Percentiles rank a stretch among this genome's conserved stretches.
Conservation (phyloP, 192 early-diverging fungal species). For the Backusella macrospora region DNA sequence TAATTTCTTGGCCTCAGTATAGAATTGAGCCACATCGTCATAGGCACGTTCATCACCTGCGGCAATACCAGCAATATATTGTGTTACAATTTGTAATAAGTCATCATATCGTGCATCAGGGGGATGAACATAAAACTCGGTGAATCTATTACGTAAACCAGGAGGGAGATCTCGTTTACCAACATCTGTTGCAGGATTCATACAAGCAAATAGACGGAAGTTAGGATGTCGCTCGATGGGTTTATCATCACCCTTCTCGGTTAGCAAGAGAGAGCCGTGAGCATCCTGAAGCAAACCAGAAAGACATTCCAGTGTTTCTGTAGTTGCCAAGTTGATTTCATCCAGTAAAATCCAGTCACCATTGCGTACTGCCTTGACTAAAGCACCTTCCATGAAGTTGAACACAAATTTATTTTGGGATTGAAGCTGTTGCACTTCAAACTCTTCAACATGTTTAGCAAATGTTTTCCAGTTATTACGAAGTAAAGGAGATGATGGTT, state of each 20-base stretch:
- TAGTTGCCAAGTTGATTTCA: constrained; percentile 95
- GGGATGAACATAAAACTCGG: constrained; percentile 93
- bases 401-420: constrained; percentile 80
- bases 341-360: constrained; percentile 98
- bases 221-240: constrained; percentile 86
- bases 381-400: constrained; percentile 90
- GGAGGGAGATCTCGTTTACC: constrained; percentile 95
- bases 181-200: constrained; percentile 99
- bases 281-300: constrained; percentile 85
- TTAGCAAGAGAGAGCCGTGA: constrained; percentile 79
- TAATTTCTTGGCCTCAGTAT: constrained; percentile 72
- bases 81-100: constrained; percentile 76
- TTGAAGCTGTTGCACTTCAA: constrained; percentile 78
- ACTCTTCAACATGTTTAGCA: constrained; percentile 58
- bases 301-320: constrained; percentile 94
- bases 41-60: constrained; percentile 62
- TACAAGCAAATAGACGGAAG: constrained; percentile 97
- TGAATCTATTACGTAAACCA: constrained; percentile 89
- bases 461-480: constrained; percentile 79
- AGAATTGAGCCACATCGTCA: constrained; percentile 81
- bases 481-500: constrained; percentile 47
- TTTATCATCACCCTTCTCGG: constrained; percentile 90
- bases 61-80: constrained; percentile 69
- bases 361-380: constrained; percentile 84
- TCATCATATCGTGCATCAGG: constrained; percentile 85